phyloP scores from a whole-genome alignment of 352 stramenopile genomes.

The Phytophthora colocasiae region DNA sequence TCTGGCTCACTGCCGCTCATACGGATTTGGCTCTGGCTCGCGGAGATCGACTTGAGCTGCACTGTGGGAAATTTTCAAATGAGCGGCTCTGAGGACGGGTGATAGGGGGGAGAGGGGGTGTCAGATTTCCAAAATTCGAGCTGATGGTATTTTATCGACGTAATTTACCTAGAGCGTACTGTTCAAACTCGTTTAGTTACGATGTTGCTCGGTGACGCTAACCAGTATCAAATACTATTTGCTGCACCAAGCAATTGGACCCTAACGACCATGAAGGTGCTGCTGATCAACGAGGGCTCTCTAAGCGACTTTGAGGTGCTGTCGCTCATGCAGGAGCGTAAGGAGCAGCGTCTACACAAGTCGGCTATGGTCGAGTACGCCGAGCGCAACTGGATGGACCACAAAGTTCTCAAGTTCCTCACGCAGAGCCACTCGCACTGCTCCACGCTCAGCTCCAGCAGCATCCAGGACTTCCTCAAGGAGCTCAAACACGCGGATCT shows the following conservation, averaged over 20 bases:
- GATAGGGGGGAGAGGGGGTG: too few relatives aligned
- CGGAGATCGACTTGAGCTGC: too few relatives aligned
- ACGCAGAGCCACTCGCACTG: constrained; percentile 71
- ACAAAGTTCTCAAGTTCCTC: constrained; percentile 91
- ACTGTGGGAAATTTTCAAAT: too few relatives aligned
- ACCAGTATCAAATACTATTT: too few relatives aligned
- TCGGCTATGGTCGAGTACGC: constrained; percentile 78
- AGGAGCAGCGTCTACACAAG: constrained; percentile 79
- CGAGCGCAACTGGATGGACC: constrained; percentile 91
- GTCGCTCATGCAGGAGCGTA: constrained; percentile 84
- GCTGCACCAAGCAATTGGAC: constrained; percentile 16
- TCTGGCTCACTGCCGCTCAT: too few relatives aligned
- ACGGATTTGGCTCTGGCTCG: too few relatives aligned
- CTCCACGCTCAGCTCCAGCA: constrained; percentile 53
- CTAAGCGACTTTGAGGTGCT: constrained; percentile 86
- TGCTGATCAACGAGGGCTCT: constrained; percentile 82
- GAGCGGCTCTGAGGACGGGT: too few relatives aligned
- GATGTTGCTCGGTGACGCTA: too few relatives aligned
- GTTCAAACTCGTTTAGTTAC: too few relatives aligned
- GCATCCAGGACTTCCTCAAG: constrained; percentile 70
- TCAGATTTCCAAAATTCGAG: too few relatives aligned
- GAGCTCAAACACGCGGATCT: constrained; percentile 55
- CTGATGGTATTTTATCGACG: too few relatives aligned
- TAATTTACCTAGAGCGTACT: too few relatives aligned
- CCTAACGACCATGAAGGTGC: constrained; percentile 74